Evolutionary conservation across 2,329 filamentous ascomycete species (phyloP), one percentile per base, ranked within the genome.

Genomic region (Alternaria postmessia): DNA sequence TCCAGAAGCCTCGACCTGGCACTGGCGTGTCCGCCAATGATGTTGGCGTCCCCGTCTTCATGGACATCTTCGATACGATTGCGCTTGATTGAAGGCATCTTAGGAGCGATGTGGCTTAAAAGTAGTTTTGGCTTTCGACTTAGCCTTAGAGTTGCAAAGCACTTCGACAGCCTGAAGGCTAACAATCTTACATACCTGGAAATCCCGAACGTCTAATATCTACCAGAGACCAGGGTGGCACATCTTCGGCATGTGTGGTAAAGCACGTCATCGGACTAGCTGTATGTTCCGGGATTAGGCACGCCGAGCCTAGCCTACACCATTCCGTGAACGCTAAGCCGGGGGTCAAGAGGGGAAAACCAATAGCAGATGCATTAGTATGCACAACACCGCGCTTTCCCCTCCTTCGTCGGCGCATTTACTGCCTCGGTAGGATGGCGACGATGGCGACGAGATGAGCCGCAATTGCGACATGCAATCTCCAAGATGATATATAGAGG

Each of bases 31-130:
- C 71, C 70, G 7, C 70, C 71, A 43, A 70, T 7, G 16, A 70
- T 66, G 8, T 43, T 59, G 28, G 59, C 41, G 16, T 64, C 57
- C 3, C 24, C 55, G 5, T 44, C 47, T 20, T 64, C 62, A 30
- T 47, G 11, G 8, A 51, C 57, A 11, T 63, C 59, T 20, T 63
- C 61, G 5, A 44, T 54, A 39, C 55, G 61, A 16, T 61, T 41
- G 53, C 57, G 66, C 49, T 73, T 64, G 20, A 71, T 51, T 14
- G 68, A 69, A 53, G 72, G 67, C 72, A 75, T 75, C 9, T 20
- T 57, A 44, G 22, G 14, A 18, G 42, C 14, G 38, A 20, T 36
- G 11, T 26, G 46, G 7, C 41, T 14, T 20, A 39, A 24, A 18
- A 9, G 14, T 30, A 32, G 16, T 16, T 6, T 28, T 28, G 16